Base-by-base conservation (phyloP, 2,329 filamentous ascomycete species). In the Cadophora gregata region DNA sequence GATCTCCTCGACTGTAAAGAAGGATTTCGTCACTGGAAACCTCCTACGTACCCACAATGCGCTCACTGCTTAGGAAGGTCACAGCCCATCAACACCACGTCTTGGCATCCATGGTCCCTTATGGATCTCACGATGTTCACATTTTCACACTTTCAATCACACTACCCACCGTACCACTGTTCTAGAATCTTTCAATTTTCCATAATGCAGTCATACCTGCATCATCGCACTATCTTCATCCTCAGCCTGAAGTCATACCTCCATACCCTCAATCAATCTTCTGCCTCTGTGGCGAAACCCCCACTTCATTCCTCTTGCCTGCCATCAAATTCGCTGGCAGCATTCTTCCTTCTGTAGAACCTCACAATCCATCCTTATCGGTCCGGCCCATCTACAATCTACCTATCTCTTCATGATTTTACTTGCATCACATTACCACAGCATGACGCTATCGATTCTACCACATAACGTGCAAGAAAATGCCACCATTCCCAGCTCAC, bases 341-440 rank as follows among this genome's bases (percentile, higher is more conserved):
- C 24, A 2, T n/a, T 16, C n/a, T n/a, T 21, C 42, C 6, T 21
- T 21, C 42, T 21, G 42, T 47, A n/a, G 16, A 12, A 55, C 31
- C 51, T 33, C 31, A 33, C 51, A 55, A 21, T 36, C 51, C n/a
- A 33, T 55, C 51, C 51, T 36, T 55, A 55, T 24, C 51, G 27
- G 31, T 21, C 51, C 48, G 25, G 38, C 14, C 19, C 42, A 21
- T 47, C 19, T 12, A 45, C 10, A 19, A 3, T 45, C 19, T 19
- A 47, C 21, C 42, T 21, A 47, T 47, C 19, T 47, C 42, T 21
- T 21, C 42, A 3, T 9, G 12, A 42, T 14, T 33, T 6, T 33
- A 5, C 31, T 6, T 33, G 5, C 10, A 33, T 33, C 31, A 33
- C 38, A 42, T 42, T 16, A 42, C 38, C 38, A 42, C 38, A 42